These are phyloP conservation scores for Pyrenula aspistea DNA, from an alignment of 495 filamentous ascomycete species.

Conservation along the genomic window DNA sequence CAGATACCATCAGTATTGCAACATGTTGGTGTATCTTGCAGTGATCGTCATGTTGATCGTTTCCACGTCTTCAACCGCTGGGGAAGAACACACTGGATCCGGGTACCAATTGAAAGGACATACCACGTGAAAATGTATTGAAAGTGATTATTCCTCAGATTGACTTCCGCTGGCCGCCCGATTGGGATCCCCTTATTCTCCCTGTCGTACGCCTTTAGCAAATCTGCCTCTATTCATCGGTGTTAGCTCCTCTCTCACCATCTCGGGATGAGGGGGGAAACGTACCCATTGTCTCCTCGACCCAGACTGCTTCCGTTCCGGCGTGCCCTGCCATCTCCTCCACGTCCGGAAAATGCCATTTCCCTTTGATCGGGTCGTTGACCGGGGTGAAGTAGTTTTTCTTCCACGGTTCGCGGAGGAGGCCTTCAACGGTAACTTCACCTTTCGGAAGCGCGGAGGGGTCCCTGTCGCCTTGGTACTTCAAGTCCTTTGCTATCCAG, in stretches of 20 bases:
- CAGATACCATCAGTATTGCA: conserved; percentile 2
- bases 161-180: conserved; percentile 82
- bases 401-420: conserved; percentile 83
- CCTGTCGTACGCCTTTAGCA: conserved; percentile 58
- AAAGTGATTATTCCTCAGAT: conserved; percentile 87
- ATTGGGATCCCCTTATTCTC: conserved; percentile 79
- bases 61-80: not conserved
- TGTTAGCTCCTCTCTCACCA: not conserved
- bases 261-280: conserved; percentile 2
- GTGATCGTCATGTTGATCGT: not conserved
- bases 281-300: conserved; percentile 91
- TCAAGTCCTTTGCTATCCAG: conserved; percentile 69
- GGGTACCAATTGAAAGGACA: conserved; percentile 15
- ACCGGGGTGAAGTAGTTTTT: conserved; percentile 95
- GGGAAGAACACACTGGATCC: not conserved
- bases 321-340: conserved; percentile 79
- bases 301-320: conserved; percentile 80
- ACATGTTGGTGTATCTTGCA: too few species aligned
- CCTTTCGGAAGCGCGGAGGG: conserved; percentile 46
- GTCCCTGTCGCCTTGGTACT: conserved; percentile 46
- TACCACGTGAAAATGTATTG: conserved; percentile 99
- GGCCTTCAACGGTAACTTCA: conserved; percentile 65
- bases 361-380: conserved; percentile 66
- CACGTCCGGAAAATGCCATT: conserved; percentile 94
- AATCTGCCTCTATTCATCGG: conserved; percentile 52